These are phyloP conservation scores for Mycena latifolia DNA, from an alignment of 768 basidiomycete species.

Conservation along the genomic window DNA sequence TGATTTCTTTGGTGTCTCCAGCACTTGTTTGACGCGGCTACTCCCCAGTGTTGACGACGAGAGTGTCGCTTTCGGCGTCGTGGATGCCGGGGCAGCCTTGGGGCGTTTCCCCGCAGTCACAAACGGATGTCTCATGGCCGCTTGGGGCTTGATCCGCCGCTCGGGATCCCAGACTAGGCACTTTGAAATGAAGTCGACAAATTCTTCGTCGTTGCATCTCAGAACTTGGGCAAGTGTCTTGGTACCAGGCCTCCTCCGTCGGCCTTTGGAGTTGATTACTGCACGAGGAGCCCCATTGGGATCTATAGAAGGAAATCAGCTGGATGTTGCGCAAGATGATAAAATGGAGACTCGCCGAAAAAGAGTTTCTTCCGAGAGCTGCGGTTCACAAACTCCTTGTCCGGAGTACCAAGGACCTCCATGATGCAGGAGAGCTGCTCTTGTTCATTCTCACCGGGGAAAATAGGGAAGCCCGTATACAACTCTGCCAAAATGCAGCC, in stretches of 20 bases:
- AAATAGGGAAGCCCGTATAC: constrained; percentile 97
- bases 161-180: constrained; percentile 99
- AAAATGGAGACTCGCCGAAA: constrained; percentile 76
- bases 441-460: constrained; percentile 99
- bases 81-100: constrained; percentile 55
- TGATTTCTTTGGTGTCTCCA: constrained; percentile 88
- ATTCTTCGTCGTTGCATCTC: constrained; percentile 93
- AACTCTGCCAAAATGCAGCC: constrained; percentile 98
- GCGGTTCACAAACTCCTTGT: constrained; percentile 94
- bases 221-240: constrained; percentile 92
- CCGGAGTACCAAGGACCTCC: constrained; percentile 97
- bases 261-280: constrained; percentile 96
- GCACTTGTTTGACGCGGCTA: constrained; percentile 64
- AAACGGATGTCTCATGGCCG: constrained; percentile 93
- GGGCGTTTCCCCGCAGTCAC: constrained; percentile 74
- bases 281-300: constrained; percentile 93
- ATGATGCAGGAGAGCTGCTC: constrained; percentile 99
- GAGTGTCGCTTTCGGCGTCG: constrained; percentile 65
- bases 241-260: constrained; percentile 90
- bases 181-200: constrained; percentile 96
- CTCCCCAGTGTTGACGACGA: constrained; percentile 70
- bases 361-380: constrained; percentile 95
- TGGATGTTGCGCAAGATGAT: constrained; percentile 14
- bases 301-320: constrained; percentile 62
- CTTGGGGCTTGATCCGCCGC: constrained; percentile 92